Evolutionary conservation across 192 early-diverging fungal genomes (phyloP).

Genomic region (Neocallimastix lanati): DNA sequence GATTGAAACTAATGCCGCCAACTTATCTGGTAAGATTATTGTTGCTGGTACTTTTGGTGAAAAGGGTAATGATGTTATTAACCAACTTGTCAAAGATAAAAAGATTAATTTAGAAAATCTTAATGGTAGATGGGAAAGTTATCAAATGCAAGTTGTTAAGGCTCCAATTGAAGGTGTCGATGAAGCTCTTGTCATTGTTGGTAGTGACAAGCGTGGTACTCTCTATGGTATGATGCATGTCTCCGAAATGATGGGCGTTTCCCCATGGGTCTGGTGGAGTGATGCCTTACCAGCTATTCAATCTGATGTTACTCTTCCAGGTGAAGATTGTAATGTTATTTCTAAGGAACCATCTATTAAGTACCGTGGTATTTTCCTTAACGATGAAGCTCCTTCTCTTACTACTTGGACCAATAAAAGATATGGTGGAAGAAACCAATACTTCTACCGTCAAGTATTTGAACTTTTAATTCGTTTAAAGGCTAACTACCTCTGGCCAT

Average conservation of each 20-base stretch:
- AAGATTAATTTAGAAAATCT: background rate
- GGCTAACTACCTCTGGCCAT: constrained; percentile 9
- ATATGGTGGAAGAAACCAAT: constrained; percentile 1
- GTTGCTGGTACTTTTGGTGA: background rate
- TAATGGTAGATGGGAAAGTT: background rate
- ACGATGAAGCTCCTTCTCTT: constrained; percentile 7
- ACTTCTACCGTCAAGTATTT: constrained; percentile 3
- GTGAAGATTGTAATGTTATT: background rate
- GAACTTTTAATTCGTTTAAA: constrained; percentile 8
- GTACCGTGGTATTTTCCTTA: constrained; percentile 12
- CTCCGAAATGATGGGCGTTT: background rate
- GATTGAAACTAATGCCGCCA: background rate
- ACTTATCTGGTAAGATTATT: background rate
- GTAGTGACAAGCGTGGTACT: background rate
- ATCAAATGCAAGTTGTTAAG: background rate
- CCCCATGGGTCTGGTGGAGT: background rate
- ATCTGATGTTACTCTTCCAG: background rate
- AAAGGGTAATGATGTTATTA: background rate
- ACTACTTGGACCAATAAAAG: background rate
- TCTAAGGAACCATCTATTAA: constrained; percentile 1
- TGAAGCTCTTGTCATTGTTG: background rate
- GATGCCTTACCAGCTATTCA: background rate
- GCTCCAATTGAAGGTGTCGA: background rate
- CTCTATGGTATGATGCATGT: background rate
- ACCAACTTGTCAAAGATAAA: background rate